A percentile compares a stretch with the other conserved stretches of the same genome.
These are phyloP conservation scores for Cucumis cinereus DNA, from an alignment of 306 rosid species.

Conservation along the genomic window DNA sequence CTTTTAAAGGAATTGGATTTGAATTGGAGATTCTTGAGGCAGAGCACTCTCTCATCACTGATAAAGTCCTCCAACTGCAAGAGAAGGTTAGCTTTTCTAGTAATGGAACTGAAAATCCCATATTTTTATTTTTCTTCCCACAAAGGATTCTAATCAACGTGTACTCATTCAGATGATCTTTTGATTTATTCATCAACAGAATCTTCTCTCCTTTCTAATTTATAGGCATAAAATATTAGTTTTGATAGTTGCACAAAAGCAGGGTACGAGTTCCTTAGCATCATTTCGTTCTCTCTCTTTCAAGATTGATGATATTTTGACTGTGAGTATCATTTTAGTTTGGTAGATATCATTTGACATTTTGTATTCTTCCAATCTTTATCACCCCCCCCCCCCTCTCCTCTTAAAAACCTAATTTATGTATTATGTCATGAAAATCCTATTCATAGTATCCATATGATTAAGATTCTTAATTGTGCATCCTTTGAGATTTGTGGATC, in stretches of 20 bases:
- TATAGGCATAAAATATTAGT: neutral
- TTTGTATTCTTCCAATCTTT: neutral
- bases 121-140: neutral
- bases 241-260: neutral
- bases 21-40: constrained; percentile 78
- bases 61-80: constrained; percentile 54
- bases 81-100: constrained; percentile 40
- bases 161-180: neutral
- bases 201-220: neutral
- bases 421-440: neutral
- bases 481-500: neutral
- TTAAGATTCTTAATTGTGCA: neutral
- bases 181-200: neutral
- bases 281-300: neutral
- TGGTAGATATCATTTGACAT: neutral
- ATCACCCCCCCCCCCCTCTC: neutral
- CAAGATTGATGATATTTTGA: neutral
- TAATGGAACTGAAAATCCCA: neutral
- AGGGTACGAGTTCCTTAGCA: neutral
- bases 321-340: neutral
- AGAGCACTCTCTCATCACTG: constrained; percentile 44
- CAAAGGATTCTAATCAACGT: too few relatives aligned
- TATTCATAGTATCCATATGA: neutral
- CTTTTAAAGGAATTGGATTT: constrained; percentile 63
- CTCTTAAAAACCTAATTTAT: too few relatives aligned